phyloP scores from a whole-genome alignment of 345 rosid genomes.

The Rhizophora apiculata region DNA sequence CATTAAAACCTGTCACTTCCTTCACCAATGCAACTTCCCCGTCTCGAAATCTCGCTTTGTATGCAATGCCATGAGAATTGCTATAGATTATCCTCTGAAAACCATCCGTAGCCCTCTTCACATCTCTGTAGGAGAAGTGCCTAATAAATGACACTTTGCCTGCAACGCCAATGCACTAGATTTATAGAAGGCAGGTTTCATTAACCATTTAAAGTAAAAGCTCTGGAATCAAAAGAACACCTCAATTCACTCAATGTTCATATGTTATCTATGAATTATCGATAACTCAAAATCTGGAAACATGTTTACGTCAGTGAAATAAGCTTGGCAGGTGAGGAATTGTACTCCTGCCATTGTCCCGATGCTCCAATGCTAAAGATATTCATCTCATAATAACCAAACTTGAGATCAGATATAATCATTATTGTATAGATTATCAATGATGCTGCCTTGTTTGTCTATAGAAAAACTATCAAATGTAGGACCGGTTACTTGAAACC shows the following conservation, averaged over 20 bases:
- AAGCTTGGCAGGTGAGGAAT: no score
- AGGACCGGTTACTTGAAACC: no score
- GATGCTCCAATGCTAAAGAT: no score
- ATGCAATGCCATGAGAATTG: slow-evolving; percentile 62
- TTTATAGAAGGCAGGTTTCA: neutral
- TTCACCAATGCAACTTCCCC: slow-evolving; percentile 69
- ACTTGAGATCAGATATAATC: no score
- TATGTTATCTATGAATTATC: no score
- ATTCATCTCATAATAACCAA: no score
- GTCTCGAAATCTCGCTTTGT: slow-evolving; percentile 65
- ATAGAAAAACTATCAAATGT: no score
- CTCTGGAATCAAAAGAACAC: neutral
- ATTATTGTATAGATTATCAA: no score
- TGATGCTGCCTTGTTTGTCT: no score
- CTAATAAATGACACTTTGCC: slow-evolving; percentile 57
- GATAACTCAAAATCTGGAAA: no score
- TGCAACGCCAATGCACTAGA: slow-evolving; percentile 24
- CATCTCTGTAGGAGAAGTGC: slow-evolving; percentile 59
- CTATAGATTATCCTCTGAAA: slow-evolving; percentile 60
- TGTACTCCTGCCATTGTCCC: no score
- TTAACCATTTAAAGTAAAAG: neutral
- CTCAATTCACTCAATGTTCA: neutral
- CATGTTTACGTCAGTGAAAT: no score
- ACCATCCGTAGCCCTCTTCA: slow-evolving; percentile 68
- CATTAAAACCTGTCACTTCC: slow-evolving; percentile 51